Evolutionary conservation across 2,329 filamentous ascomycete genomes (phyloP).

Genomic region (Neonectria coccinea): DNA sequence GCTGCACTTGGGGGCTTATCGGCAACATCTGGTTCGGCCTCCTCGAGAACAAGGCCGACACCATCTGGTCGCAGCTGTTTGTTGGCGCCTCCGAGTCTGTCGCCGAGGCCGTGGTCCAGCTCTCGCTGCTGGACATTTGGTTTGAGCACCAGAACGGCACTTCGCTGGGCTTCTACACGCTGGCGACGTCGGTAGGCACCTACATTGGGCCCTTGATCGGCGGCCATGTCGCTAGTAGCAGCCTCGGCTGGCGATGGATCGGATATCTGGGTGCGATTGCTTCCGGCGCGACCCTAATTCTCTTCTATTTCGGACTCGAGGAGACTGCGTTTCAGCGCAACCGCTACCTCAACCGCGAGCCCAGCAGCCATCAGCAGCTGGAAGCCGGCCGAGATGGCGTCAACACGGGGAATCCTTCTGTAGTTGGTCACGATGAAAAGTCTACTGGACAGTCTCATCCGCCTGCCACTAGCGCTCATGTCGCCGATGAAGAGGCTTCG

Average conservation of each 20-base stretch:
- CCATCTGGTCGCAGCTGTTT: conserved; percentile 68
- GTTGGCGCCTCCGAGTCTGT: conserved; percentile 68
- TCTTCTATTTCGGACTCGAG: conserved; percentile 64
- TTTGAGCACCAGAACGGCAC: conserved; percentile 68
- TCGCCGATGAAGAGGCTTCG: conserved; percentile 29
- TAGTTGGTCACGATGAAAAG: conserved; percentile 28
- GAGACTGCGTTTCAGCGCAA: conserved; percentile 63
- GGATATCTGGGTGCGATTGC: conserved; percentile 64
- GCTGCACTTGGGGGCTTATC: conserved; percentile 60
- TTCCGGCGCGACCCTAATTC: conserved; percentile 58
- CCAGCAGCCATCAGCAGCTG: conserved; percentile 18
- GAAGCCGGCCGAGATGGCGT: conserved; percentile 33
- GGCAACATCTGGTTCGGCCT: conserved; percentile 67
- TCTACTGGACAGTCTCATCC: background rate
- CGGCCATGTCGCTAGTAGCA: conserved; percentile 60
- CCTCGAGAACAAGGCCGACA: conserved; percentile 56
- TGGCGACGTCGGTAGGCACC: conserved; percentile 67
- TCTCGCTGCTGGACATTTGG: conserved; percentile 69
- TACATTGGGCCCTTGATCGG: conserved; percentile 66
- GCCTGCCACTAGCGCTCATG: conserved; percentile 26
- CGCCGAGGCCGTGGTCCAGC: conserved; percentile 66
- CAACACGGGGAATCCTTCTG: conserved; percentile 9
- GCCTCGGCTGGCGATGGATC: conserved; percentile 67
- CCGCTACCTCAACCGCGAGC: conserved; percentile 48
- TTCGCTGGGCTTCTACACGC: conserved; percentile 65